phyloP scores from a whole-genome alignment of 177 flowering plant species.

The Vitis hybrid region DNA sequence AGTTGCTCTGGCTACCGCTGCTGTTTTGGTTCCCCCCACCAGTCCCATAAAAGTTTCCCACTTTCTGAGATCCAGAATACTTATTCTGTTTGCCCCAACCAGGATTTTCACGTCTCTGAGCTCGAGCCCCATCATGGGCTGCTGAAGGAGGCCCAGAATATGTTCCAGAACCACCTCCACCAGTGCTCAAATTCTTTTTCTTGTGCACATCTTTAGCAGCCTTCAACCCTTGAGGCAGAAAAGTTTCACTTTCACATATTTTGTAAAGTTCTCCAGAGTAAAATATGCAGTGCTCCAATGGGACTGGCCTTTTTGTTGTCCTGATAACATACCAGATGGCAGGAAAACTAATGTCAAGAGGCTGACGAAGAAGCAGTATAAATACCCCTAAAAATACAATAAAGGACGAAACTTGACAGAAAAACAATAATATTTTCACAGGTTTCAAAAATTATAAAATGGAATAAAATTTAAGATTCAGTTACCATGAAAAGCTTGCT shows the following conservation, averaged over 20 bases:
- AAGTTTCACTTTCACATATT: slow-evolving; percentile 77
- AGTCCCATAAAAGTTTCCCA: slow-evolving; percentile 43
- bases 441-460: too few relatives aligned
- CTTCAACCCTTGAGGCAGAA: slow-evolving; percentile 70
- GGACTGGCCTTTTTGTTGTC: slow-evolving; percentile 96
- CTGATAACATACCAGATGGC: slow-evolving; percentile 39
- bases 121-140: slow-evolving; percentile 40
- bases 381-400: neutral
- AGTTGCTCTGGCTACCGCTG: slow-evolving; percentile 40
- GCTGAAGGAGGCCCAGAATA: slow-evolving; percentile 46
- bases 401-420: neutral
- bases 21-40: slow-evolving; percentile 43
- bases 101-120: slow-evolving; percentile 61
- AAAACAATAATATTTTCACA: neutral
- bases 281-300: slow-evolving; percentile 92
- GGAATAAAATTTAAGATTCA: neutral
- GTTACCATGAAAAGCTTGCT: neutral
- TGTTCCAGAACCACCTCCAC: slow-evolving; percentile 43
- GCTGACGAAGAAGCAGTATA: neutral
- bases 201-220: slow-evolving; percentile 80
- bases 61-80: slow-evolving; percentile 54
- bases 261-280: slow-evolving; percentile 91
- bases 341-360: slow-evolving; percentile 6
- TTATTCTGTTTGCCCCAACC: slow-evolving; percentile 64
- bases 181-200: slow-evolving; percentile 57